Percentiles rank a stretch among this genome's conserved stretches.
Evolutionary conservation across 176 grass and related monocot species (phyloP).

Genomic region (Triticum timopheevii): DNA sequence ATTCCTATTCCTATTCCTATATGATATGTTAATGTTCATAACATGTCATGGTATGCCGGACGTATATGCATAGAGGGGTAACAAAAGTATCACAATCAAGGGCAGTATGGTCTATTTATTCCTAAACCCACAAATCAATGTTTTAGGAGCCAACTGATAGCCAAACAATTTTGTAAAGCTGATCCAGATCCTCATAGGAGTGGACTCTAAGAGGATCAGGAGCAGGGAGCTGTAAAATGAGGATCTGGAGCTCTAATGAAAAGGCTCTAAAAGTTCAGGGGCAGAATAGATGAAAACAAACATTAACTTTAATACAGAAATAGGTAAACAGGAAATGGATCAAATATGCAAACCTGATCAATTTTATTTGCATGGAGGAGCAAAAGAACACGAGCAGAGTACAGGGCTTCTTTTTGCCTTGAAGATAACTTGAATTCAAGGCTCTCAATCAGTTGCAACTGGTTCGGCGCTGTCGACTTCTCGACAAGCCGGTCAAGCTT

Average conservation of each 20-base stretch:
- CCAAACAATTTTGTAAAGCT: background rate
- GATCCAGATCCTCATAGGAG: background rate
- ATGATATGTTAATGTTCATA: no score
- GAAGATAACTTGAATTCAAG: slow-evolving; percentile 71
- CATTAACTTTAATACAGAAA: background rate
- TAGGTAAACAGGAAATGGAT: background rate
- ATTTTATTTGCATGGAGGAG: slow-evolving; percentile 89
- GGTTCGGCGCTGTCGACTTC: slow-evolving; percentile 57
- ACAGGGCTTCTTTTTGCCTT: slow-evolving; percentile 80
- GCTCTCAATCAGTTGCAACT: slow-evolving; percentile 62
- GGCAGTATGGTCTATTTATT: no score
- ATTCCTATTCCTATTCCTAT: no score
- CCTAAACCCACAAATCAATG: no score
- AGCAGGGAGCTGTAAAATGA: background rate
- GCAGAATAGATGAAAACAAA: background rate
- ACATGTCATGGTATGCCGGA: no score
- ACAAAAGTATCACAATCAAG: no score
- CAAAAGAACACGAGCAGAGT: slow-evolving; percentile 70
- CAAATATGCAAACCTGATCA: slow-evolving; percentile 51
- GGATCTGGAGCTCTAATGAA: background rate
- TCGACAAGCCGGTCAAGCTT: slow-evolving; percentile 72
- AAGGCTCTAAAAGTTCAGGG: background rate
- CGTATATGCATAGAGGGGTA: no score
- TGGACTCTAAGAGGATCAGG: background rate
- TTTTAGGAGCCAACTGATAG: background rate